Evolutionary conservation across 495 filamentous ascomycete genomes (phyloP).

Genomic region (Penicillium waksmanii): DNA sequence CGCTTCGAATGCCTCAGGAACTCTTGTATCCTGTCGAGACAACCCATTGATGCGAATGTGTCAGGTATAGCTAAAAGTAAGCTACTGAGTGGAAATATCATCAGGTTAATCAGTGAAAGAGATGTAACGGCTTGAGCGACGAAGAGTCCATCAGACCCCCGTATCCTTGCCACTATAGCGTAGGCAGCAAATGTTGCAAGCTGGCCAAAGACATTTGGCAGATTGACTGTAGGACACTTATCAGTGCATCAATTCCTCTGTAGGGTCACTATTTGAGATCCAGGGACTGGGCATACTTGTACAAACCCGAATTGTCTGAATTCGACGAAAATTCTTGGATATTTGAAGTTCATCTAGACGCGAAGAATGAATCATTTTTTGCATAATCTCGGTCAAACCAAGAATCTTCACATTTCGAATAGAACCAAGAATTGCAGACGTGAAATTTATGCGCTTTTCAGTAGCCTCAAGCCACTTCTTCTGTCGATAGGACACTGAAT

Average conservation of each 20-base stretch:
- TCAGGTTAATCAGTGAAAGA: constrained; percentile 22
- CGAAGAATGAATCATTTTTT: constrained; percentile 11
- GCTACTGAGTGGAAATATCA: constrained; percentile 20
- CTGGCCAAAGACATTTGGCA: constrained; percentile 18
- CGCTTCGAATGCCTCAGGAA: constrained; percentile 19
- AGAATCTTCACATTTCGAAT: constrained; percentile 28
- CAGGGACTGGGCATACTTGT: constrained; percentile 9
- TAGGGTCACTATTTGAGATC: not conserved
- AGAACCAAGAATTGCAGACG: constrained; percentile 25
- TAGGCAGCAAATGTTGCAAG: constrained; percentile 27
- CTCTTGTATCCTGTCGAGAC: constrained; percentile 24
- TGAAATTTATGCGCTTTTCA: constrained; percentile 54
- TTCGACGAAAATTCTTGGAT: constrained; percentile 19
- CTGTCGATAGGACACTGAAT: constrained; percentile 48
- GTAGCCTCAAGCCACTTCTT: constrained; percentile 57
- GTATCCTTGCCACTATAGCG: constrained; percentile 21
- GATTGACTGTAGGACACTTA: constrained; percentile 15
- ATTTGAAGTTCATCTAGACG: constrained; percentile 20
- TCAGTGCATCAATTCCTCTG: not conserved
- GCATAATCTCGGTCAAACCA: constrained; percentile 22
- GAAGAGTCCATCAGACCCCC: constrained; percentile 19
- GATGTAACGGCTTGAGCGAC: constrained; percentile 25
- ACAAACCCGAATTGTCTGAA: constrained; percentile 17
- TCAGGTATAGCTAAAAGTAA: constrained; percentile 24
- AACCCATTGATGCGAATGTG: constrained; percentile 27